Conservation (phyloP, 2,329 filamentous ascomycete species). For the Cladophialophora immunda region DNA sequence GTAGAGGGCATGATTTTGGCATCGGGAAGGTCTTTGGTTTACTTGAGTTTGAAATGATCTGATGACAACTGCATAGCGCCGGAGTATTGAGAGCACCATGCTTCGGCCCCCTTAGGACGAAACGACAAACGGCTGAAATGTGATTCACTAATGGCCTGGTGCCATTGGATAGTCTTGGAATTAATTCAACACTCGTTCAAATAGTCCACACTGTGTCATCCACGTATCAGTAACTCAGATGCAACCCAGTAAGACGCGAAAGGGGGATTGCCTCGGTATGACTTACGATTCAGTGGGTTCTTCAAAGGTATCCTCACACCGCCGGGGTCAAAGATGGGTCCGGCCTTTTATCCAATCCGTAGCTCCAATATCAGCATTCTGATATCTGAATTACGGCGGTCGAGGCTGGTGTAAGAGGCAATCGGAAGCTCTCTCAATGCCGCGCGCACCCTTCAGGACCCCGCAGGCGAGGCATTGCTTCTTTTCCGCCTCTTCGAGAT, state of each 20-base stretch:
- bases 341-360: neutral
- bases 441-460: neutral
- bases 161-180: slow-evolving; percentile 18
- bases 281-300: neutral
- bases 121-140: neutral
- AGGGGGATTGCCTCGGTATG: neutral
- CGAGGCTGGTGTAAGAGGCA: neutral
- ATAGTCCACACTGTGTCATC: neutral
- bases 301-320: neutral
- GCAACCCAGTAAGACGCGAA: neutral
- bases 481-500: neutral
- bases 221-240: neutral
- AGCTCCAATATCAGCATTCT: neutral
- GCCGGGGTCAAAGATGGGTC: neutral
- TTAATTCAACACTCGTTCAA: neutral
- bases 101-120: neutral
- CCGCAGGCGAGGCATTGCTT: neutral
- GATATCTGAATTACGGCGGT: neutral
- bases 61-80: slow-evolving; percentile 21
- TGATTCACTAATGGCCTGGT: slow-evolving; percentile 6
- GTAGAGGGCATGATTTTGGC: neutral
- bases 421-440: neutral
- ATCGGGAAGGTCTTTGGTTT: neutral
- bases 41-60: neutral
- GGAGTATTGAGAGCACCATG: slow-evolving; percentile 5